These are phyloP conservation scores for Tilletia indica DNA, from an alignment of 1,284 basidiomycete genomes.

Conservation along the genomic window DNA sequence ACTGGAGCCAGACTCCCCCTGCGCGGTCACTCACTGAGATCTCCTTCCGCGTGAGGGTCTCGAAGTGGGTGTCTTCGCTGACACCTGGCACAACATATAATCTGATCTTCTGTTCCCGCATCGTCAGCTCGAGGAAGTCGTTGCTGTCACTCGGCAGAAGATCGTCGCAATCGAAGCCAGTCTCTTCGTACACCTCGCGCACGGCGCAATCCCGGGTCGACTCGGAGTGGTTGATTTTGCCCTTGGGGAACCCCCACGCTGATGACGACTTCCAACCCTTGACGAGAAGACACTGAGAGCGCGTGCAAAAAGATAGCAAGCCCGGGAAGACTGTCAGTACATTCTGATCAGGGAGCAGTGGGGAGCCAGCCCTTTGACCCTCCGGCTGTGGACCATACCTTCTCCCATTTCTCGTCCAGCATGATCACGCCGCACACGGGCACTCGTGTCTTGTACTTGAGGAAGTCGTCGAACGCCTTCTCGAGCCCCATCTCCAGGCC, in stretches of 20 bases:
- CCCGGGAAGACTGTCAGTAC: not conserved
- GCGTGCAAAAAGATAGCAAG: not conserved
- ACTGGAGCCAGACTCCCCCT: constrained; percentile 2
- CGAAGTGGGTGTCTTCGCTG: constrained; percentile 83
- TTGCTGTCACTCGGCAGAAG: constrained; percentile 40
- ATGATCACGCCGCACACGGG: constrained; percentile 99
- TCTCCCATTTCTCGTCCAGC: constrained; percentile 85
- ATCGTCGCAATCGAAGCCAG: constrained; percentile 49
- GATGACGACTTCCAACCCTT: constrained; percentile 96
- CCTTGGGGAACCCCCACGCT: constrained; percentile 97
- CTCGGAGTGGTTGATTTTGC: constrained; percentile 94
- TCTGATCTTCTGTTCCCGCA: constrained; percentile 83
- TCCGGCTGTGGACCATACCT: constrained; percentile 55
- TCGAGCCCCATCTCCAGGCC: constrained; percentile 46
- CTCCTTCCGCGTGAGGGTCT: constrained; percentile 93
- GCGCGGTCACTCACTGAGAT: constrained; percentile 74
- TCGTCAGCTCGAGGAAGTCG: constrained; percentile 79
- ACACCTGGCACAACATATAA: constrained; percentile 87
- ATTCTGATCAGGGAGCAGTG: not conserved
- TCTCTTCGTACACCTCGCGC: constrained; percentile 61
- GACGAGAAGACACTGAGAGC: constrained; percentile 60
- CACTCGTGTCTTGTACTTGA: constrained; percentile 87
- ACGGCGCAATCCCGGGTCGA: constrained; percentile 58
- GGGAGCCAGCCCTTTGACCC: not conserved
- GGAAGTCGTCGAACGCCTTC: constrained; percentile 51